Percentiles rank a stretch among this genome's conserved stretches.
These are phyloP conservation scores for Fomitopsis serialis DNA, from an alignment of 768 basidiomycete genomes.

Conservation along the genomic window DNA sequence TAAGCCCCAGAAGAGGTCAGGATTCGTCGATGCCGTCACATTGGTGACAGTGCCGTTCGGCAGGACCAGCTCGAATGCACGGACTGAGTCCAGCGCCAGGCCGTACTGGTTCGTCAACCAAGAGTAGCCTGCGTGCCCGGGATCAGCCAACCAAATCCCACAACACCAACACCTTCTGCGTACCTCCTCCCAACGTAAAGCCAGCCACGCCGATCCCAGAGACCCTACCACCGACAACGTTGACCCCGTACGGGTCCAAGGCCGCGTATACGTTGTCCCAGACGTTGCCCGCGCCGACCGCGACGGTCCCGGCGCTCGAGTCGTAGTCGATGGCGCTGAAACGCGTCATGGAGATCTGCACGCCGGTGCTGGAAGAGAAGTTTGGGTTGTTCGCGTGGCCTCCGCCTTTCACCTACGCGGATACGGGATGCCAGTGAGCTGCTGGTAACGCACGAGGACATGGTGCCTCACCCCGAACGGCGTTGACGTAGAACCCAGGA, in stretches of 20 bases:
- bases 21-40: constrained; percentile 28
- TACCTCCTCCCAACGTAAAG: constrained; percentile 48
- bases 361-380: constrained; percentile 31
- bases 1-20: constrained; percentile 39
- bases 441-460: not conserved
- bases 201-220: constrained; percentile 36
- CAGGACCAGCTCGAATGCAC: constrained; percentile 51
- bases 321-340: constrained; percentile 25
- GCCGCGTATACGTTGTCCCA: constrained; percentile 16
- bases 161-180: constrained; percentile 2
- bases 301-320: not conserved
- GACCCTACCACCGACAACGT: constrained; percentile 54
- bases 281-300: not conserved
- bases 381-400: constrained; percentile 29
- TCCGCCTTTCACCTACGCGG: constrained; percentile 28
- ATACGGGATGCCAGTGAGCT: not conserved
- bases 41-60: constrained; percentile 41
- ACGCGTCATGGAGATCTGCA: constrained; percentile 28
- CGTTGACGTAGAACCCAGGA: constrained; percentile 37
- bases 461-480: constrained; percentile 45
- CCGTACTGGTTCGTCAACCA: constrained; percentile 61
- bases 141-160: constrained; percentile 16
- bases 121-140: constrained; percentile 44
- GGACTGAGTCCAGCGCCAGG: constrained; percentile 48
- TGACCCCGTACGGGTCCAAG: constrained; percentile 36